Evolutionary conservation across 2,329 filamentous ascomycete genomes (phyloP), one percentile per base, ranked within the genome.

Genomic region (Grosmannia serpens): DNA sequence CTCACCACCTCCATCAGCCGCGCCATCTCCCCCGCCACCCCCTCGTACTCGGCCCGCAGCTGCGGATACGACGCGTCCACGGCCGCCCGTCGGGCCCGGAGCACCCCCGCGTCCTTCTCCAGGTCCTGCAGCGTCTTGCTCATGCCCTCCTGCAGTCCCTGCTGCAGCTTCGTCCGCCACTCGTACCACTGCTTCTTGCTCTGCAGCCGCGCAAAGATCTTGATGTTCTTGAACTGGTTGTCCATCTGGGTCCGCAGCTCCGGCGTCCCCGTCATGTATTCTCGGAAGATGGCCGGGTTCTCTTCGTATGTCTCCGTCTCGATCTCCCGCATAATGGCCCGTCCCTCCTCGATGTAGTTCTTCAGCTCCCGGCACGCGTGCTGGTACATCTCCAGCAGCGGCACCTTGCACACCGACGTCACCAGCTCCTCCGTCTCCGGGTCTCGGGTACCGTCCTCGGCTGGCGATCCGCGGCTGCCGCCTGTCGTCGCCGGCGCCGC

Each of bases 151-250:
- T 88, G 91, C 44, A 99, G 79, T 22, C 89, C 88, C 62, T 86
- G 74, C 58, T 91, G 85, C 27, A 97, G 80, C 66, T 94, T 92
- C 79, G 89, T 92, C 47, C 94, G 86, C 94, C 94, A 99, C 67
- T 92, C 88, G 70, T 99, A 99, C 94, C 94, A 99, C 77, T 94
- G 91, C 59, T 89, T 90, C 69, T 96, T 96, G 74, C 92, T 96
- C 56, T 91, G 77, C 17, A 96, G 79, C 29, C 94, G 83, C 20
- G 92, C 90, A 70, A 95, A 88, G 0, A 90, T 91, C 75, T 96
- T 97, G 71, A 96, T 88, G 67, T 97, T 96, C 71, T 95, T 94
- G 77, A 99, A 94, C 69, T 97, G 91, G 64, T 89, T 94, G 73
- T 99, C 92, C 86, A 99, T 95, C 56, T 95, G 79, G 4, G 83